Evolutionary conservation across 1,284 basidiomycete genomes (phyloP).

Genomic region (Microbotryomycetes sp.): DNA sequence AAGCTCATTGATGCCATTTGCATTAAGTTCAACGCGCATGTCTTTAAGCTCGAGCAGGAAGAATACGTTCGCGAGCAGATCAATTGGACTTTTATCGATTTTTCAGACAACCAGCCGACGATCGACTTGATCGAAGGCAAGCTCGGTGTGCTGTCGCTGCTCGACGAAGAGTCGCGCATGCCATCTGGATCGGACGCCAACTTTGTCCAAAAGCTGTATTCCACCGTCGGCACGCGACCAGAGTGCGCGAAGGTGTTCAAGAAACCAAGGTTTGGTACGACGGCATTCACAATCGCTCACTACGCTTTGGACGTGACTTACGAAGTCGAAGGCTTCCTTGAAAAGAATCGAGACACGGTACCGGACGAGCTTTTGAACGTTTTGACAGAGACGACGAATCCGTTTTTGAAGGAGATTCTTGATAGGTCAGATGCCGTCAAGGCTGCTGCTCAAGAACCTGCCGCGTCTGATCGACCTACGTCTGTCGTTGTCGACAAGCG

Average conservation of each 20-base stretch:
- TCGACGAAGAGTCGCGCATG: conserved; percentile 97
- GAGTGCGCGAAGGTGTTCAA: conserved; percentile 88
- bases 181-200: conserved; percentile 89
- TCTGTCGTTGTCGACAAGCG: conserved; percentile 45
- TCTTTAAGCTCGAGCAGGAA: conserved; percentile 96
- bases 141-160: conserved; percentile 84
- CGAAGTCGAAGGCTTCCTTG: conserved; percentile 94
- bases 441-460: conserved; percentile 47
- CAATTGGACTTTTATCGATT: conserved; percentile 99
- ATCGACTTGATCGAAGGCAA: conserved; percentile 98
- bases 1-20: conserved; percentile 15
- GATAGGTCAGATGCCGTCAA: conserved; percentile 74
- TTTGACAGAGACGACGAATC: conserved; percentile 75
- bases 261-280: conserved; percentile 94
- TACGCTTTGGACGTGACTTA: conserved; percentile 98
- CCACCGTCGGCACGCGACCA: conserved; percentile 68
- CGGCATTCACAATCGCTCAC: conserved; percentile 95
- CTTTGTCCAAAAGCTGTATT: conserved; percentile 88
- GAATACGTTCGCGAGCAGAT: conserved; percentile 98
- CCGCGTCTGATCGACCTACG: conserved; percentile 28
- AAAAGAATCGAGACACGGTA: conserved; percentile 98
- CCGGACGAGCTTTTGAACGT: conserved; percentile 94
- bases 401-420: conserved; percentile 89
- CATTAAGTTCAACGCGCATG: conserved; percentile 86
- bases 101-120: conserved; percentile 95